Percentiles rank a stretch among this genome's conserved stretches.
These are phyloP conservation scores for Boletus reticuloceps DNA, from an alignment of 768 basidiomycete species.

Conservation along the genomic window DNA sequence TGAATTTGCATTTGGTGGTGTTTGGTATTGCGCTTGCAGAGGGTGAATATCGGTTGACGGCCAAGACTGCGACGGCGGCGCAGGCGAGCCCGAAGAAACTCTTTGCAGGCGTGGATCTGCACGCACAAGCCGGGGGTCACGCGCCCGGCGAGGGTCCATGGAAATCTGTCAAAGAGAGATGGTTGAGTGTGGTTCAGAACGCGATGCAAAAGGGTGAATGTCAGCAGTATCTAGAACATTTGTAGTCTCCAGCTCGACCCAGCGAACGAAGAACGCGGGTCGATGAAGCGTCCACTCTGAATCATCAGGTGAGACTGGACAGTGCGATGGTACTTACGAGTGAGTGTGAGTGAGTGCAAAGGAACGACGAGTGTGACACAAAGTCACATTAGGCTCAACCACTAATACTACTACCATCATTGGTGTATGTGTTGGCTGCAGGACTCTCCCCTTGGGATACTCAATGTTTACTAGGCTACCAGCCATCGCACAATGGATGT, in stretches of 20 bases:
- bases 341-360: not conserved
- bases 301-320: constrained; percentile 55
- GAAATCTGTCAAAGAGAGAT: constrained; percentile 10
- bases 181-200: constrained; percentile 16
- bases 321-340: constrained; percentile 20
- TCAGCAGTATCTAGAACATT: constrained; percentile 97
- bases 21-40: constrained; percentile 19
- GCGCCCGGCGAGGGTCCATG: constrained; percentile 81
- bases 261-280: constrained; percentile 47
- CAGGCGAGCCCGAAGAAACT: constrained; percentile 38
- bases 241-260: constrained; percentile 75
- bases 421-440: constrained; percentile 9
- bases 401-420: too few relatives aligned
- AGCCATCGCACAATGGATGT: constrained; percentile 12
- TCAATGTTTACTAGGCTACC: constrained; percentile 6
- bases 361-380: constrained; percentile 7
- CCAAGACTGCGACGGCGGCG: constrained; percentile 30
- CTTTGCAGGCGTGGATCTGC: constrained; percentile 64
- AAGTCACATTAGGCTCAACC: constrained; percentile 11
- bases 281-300: constrained; percentile 90
- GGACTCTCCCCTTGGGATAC: not conserved
- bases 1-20: constrained; percentile 8
- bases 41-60: constrained; percentile 13
- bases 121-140: constrained; percentile 77
- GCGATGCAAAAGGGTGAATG: constrained; percentile 24